Evolutionary conservation across 2,329 filamentous ascomycete genomes (phyloP).

Genomic region (Aspergillus bombycis): DNA sequence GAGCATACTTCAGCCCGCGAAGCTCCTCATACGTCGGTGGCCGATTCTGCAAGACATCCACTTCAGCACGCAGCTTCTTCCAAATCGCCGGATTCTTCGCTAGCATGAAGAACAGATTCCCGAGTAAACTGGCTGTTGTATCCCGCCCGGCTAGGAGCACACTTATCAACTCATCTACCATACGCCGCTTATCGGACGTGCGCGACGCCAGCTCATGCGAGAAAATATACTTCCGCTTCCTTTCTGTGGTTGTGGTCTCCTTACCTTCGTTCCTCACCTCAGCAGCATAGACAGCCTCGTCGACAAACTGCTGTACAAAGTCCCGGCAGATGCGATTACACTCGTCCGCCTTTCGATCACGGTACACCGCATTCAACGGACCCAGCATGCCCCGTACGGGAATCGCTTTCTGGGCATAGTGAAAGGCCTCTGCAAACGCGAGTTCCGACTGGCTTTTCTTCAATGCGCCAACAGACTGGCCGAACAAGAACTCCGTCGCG

Average conservation of each 20-base stretch:
- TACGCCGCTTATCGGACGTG: constrained; percentile 47
- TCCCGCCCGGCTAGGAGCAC: constrained; percentile 43
- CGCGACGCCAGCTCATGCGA: constrained; percentile 59
- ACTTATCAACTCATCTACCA: constrained; percentile 53
- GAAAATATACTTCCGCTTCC: constrained; percentile 54
- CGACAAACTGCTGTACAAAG: constrained; percentile 12
- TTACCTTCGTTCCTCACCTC: background rate
- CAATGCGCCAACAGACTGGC: constrained; percentile 57
- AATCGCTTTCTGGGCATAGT: constrained; percentile 29
- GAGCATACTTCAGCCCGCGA: constrained; percentile 6
- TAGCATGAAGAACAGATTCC: constrained; percentile 37
- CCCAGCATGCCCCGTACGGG: constrained; percentile 31
- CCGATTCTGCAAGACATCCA: constrained; percentile 15
- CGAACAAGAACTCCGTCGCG: constrained; percentile 70
- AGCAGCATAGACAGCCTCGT: constrained; percentile 19
- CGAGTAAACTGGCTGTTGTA: constrained; percentile 40
- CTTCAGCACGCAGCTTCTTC: constrained; percentile 23
- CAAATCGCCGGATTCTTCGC: constrained; percentile 32
- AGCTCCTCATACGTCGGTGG: constrained; percentile 14
- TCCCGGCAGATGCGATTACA: constrained; percentile 14
- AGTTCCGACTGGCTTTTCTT: constrained; percentile 14
- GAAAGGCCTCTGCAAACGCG: constrained; percentile 43
- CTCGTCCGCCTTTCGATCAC: constrained; percentile 21
- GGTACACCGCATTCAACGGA: constrained; percentile 27
- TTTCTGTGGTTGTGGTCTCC: background rate